Base-by-base conservation (phyloP, 1,284 basidiomycete species). In the Fomitopsis betulina region DNA sequence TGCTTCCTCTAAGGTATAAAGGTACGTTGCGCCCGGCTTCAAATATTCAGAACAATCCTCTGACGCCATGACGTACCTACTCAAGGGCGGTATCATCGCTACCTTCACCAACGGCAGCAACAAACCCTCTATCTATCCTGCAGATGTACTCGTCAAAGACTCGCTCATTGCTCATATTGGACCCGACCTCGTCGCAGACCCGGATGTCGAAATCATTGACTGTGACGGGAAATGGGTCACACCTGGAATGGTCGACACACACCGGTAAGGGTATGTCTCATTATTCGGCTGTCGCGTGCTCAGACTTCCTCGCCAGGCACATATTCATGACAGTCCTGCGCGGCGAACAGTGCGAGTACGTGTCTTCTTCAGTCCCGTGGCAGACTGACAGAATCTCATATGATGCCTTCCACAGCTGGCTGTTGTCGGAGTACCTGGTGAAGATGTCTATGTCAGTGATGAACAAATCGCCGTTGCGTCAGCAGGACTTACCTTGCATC, bases 171-270 rank as follows among this genome's bases (percentile, higher is more conserved):
- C 61, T 13, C 52, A 62, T 47, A 65, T 72, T 43, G 70, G 55
- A 15, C 56, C 62, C 52, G 52, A 65, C 52, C 68, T 72, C 30
- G 33, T 51, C 7, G 64, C 61, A 5, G 62, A 23, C 19, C n/a
- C 63, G 5, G 62, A 62, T 25, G 64, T 67, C 7, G 62, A 70
- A 40, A 63, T 71, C 30, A 61, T 72, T 52, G 64, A 71, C 58
- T 70, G 69, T 58, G 50, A 55, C n/a, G 63, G 65, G 55, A 71
- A 70, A 61, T 72, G 71, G 71, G 66, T 71, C 13, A 65, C 68
- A 0, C 71, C 71, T 17, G 71, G 71, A 1, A 67, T 70, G 53
- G 62, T 72, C 32, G 71, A 72, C 55, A 72, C 70, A 1, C 71
- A 72, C 56, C 61, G 71, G 71, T 71, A 39, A 52, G 49, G 35